Base-by-base conservation (phyloP, 305 asterid genomes). In the Solanum hybrid region DNA sequence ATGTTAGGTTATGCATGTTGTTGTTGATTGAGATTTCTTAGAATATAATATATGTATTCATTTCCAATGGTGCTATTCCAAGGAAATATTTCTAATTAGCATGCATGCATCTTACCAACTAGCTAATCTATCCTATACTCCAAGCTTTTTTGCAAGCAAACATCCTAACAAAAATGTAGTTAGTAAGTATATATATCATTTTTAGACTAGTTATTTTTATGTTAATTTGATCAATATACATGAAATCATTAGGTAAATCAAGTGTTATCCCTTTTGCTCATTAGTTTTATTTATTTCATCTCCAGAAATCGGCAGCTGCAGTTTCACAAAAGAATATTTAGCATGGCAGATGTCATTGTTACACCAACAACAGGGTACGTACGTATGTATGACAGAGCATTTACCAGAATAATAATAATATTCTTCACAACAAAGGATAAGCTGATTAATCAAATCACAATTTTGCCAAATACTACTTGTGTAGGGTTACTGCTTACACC, bases 341-440 rank as follows among this genome's bases (percentile, higher is more conserved):
- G 95, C 4, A 20, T 86, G 86, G 98, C 98, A 70, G 97, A 97
- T 92, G 94, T 97, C 86, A 97, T 97, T 38, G 99, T 97, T 86
- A 92, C 98, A 68, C 99, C 99, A 89, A 96, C 99, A 31, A 95
- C 96, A 13, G 99, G 99, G 99, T 97, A 95, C 65, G 26, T 51
- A 76, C 17, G 26, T 61, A 61, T 22, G 26, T 20, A 65, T 65
- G 68, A 22, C 26, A 57, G 68, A 17, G 68, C 68, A 51, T 51
- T 51, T 51, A 51, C 68, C 68, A 51, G 9, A 51, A 51, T 51
- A 51, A 45, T 45, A 45, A 51, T 51, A 51, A 51, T 51, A 51
- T 15, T 51, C 68, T 51, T 51, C 68, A 51, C 68, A 51, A 51
- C 68, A 51, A 51, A 51, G n/a, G n/a, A 51, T 51, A 15, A 51